Conservation (phyloP, 306 rosid species). For the Medicago lupulina region DNA sequence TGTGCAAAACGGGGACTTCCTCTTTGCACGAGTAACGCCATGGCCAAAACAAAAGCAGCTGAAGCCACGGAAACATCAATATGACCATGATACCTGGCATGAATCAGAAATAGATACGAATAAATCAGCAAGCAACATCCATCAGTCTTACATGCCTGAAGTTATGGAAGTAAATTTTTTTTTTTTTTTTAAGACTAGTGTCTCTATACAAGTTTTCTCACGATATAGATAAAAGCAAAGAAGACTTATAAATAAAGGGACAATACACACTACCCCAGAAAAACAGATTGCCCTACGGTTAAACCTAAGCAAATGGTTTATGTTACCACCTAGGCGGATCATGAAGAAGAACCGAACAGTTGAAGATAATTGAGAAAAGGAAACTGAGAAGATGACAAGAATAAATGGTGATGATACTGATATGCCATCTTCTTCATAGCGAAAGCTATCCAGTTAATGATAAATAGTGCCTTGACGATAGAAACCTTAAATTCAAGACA, state of each 20-base stretch:
- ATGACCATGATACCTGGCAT: slow-evolving; percentile 83
- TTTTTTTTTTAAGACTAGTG: too few relatives aligned
- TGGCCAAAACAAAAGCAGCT: slow-evolving; percentile 90
- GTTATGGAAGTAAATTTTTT: background rate
- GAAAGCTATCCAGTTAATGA: background rate
- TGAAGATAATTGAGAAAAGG: background rate
- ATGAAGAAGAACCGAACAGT: background rate
- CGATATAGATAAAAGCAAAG: slow-evolving; percentile 15
- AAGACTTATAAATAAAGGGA: slow-evolving; percentile 12
- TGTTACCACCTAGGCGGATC: background rate
- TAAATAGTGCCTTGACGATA: background rate
- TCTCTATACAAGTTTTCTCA: slow-evolving; percentile 5
- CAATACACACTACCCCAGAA: slow-evolving; percentile 18
- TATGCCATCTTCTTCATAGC: background rate
- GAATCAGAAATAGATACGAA: slow-evolving; percentile 42
- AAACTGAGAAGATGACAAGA: background rate
- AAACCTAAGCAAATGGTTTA: background rate
- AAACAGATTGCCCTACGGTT: background rate
- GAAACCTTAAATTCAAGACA: too few relatives aligned
- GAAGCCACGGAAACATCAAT: slow-evolving; percentile 91
- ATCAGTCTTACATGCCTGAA: slow-evolving; percentile 24
- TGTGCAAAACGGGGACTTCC: slow-evolving; percentile 94
- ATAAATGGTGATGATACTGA: background rate
- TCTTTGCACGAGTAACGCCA: slow-evolving; percentile 81
- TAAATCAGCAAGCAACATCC: slow-evolving; percentile 48